These are phyloP conservation scores for Aquanectria penicillioides DNA, from an alignment of 2,329 filamentous ascomycete genomes.

Conservation along the genomic window DNA sequence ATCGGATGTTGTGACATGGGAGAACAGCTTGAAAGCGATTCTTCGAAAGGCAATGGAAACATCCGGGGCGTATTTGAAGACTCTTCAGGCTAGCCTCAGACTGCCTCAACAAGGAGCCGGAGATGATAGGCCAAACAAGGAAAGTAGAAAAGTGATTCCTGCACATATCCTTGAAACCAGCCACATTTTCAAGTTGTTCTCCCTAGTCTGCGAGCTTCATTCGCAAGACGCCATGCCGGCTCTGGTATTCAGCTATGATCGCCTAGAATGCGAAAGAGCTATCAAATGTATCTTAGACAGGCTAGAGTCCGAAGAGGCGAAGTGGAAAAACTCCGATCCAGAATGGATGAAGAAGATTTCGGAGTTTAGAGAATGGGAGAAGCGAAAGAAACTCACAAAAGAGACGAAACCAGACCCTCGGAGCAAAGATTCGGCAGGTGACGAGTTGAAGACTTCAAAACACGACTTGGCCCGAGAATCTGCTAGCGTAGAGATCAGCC, in stretches of 20 bases:
- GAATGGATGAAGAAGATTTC: constrained; percentile 70
- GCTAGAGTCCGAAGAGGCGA: constrained; percentile 50
- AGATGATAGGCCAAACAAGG: neutral
- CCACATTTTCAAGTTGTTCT: constrained; percentile 47
- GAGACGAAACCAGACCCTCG: constrained; percentile 50
- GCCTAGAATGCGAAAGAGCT: constrained; percentile 70
- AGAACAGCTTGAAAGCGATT: constrained; percentile 65
- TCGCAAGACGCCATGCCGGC: constrained; percentile 74
- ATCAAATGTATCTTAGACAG: constrained; percentile 60
- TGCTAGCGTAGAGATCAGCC: constrained; percentile 63
- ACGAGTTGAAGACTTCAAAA: constrained; percentile 58
- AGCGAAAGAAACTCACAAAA: too few species aligned
- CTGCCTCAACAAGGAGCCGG: neutral
- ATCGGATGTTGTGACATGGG: constrained; percentile 73
- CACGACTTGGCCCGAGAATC: constrained; percentile 66
- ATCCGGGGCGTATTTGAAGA: constrained; percentile 52
- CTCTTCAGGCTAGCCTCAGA: constrained; percentile 9
- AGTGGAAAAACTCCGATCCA: constrained; percentile 65
- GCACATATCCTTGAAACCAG: too few species aligned
- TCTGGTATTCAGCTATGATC: constrained; percentile 82
- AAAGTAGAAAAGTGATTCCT: neutral
- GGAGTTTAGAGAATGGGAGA: constrained; percentile 67
- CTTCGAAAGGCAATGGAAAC: constrained; percentile 71
- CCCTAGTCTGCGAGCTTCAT: constrained; percentile 69
- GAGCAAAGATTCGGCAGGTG: constrained; percentile 43